These are phyloP conservation scores for Entomortierella chlamydospora DNA, from an alignment of 192 early-diverging fungal genomes.

Conservation along the genomic window DNA sequence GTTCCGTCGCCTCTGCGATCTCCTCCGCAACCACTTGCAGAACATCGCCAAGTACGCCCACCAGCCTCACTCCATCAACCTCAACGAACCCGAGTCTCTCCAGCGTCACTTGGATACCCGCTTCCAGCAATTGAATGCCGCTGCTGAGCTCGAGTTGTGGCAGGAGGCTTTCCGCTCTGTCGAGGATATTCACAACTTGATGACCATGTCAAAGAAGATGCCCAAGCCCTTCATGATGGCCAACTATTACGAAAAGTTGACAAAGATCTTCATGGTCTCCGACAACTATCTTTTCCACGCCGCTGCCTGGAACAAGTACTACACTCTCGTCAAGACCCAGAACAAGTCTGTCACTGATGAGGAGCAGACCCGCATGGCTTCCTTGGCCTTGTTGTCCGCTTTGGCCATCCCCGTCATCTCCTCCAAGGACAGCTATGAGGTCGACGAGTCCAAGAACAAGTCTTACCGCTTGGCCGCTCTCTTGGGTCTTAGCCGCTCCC, in stretches of 20 bases:
- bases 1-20: conserved; percentile 98
- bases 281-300: conserved; percentile 99
- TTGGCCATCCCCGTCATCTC: conserved; percentile 97
- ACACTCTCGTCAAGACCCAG: conserved; percentile 78
- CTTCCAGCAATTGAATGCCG: conserved; percentile 95
- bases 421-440: conserved; percentile 79
- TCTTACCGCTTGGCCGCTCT: conserved; percentile 86
- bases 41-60: conserved; percentile 92
- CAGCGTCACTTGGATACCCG: conserved; percentile 97
- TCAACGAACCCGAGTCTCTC: conserved; percentile 95
- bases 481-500: conserved; percentile 84
- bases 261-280: conserved; percentile 95
- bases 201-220: conserved; percentile 90
- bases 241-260: conserved; percentile 99
- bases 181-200: conserved; percentile 96
- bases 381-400: conserved; percentile 92
- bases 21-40: conserved; percentile 93
- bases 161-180: conserved; percentile 98
- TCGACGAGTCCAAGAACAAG: conserved; percentile 85
- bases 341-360: conserved; percentile 86
- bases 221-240: conserved; percentile 96
- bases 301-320: conserved; percentile 95
- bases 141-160: conserved; percentile 98
- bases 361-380: conserved; percentile 90
- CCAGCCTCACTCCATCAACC: conserved; percentile 93